phyloP scores from a whole-genome alignment of 768 basidiomycete genomes.

The button mushroom (Agaricus bisporus) region DNA sequence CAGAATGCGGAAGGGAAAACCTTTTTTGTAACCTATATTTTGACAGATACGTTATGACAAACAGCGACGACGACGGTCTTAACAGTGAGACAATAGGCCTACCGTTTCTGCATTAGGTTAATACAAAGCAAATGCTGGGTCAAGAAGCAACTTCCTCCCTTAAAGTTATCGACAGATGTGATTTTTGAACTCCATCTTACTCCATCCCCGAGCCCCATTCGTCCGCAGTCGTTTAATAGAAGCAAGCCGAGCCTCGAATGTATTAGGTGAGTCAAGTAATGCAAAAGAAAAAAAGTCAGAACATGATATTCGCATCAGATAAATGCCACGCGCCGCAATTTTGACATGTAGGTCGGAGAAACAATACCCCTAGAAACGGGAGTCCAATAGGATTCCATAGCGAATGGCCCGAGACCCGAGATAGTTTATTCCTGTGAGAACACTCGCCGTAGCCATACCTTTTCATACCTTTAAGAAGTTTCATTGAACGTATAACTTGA shows the following conservation, averaged over 20 bases:
- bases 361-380: neutral
- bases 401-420: neutral
- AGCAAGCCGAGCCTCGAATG: too few relatives aligned
- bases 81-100: neutral
- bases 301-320: neutral
- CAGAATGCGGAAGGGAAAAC: slow-evolving; percentile 2
- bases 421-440: neutral
- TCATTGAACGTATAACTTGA: neutral
- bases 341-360: neutral
- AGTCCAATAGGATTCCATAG: neutral
- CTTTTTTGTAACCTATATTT: neutral
- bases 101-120: too few relatives aligned
- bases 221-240: neutral
- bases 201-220: neutral
- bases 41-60: slow-evolving; percentile 5
- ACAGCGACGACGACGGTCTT: neutral
- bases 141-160: neutral
- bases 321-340: neutral
- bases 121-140: neutral
- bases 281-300: neutral
- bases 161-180: neutral
- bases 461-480: neutral
- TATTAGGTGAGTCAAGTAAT: too few relatives aligned
- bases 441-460: neutral
- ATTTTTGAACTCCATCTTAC: neutral